A percentile compares a stretch with the other conserved stretches of the same genome.
Evolutionary conservation across 2,329 filamentous ascomycete species (phyloP).

Genomic region (Microascus cirrosus): DNA sequence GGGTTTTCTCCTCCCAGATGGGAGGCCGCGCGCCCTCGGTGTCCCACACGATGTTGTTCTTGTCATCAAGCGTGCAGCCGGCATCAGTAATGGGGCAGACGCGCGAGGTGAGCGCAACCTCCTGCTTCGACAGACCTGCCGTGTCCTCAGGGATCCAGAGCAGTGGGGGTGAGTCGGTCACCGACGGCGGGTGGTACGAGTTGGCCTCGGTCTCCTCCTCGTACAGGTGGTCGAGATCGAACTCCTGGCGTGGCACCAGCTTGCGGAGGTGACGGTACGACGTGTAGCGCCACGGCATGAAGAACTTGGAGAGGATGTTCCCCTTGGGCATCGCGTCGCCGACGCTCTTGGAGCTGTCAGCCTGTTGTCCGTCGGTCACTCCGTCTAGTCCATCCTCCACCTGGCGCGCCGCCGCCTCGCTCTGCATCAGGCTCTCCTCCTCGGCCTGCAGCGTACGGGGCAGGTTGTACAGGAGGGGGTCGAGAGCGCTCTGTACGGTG

Average conservation of each 20-base stretch:
- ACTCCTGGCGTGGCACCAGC: slow-evolving; percentile 49
- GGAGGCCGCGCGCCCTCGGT: slow-evolving; percentile 27
- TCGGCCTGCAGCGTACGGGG: slow-evolving; percentile 48
- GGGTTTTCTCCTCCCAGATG: slow-evolving; percentile 31
- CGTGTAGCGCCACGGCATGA: slow-evolving; percentile 67
- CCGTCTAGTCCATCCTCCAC: slow-evolving; percentile 14
- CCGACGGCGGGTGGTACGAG: slow-evolving; percentile 65
- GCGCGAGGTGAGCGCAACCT: slow-evolving; percentile 59
- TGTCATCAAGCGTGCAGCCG: slow-evolving; percentile 58
- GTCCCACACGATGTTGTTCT: slow-evolving; percentile 36
- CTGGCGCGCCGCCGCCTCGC: slow-evolving; percentile 7
- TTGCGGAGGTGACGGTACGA: slow-evolving; percentile 61
- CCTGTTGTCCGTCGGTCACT: slow-evolving; percentile 14
- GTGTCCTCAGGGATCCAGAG: slow-evolving; percentile 80
- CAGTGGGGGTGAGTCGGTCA: slow-evolving; percentile 50
- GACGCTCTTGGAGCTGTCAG: slow-evolving; percentile 8
- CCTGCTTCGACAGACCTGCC: slow-evolving; percentile 64
- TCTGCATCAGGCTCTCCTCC: slow-evolving; percentile 24
- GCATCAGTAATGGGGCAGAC: slow-evolving; percentile 75
- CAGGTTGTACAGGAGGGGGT: slow-evolving; percentile 60
- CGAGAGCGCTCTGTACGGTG: slow-evolving; percentile 56
- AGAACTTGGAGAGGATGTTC: slow-evolving; percentile 37
- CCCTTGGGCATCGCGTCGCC: slow-evolving; percentile 27
- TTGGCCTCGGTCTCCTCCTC: slow-evolving; percentile 47
- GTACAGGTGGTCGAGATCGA: slow-evolving; percentile 44